These are phyloP conservation scores for Vachellia collinsii DNA, from an alignment of 306 rosid species.

Conservation along the genomic window DNA sequence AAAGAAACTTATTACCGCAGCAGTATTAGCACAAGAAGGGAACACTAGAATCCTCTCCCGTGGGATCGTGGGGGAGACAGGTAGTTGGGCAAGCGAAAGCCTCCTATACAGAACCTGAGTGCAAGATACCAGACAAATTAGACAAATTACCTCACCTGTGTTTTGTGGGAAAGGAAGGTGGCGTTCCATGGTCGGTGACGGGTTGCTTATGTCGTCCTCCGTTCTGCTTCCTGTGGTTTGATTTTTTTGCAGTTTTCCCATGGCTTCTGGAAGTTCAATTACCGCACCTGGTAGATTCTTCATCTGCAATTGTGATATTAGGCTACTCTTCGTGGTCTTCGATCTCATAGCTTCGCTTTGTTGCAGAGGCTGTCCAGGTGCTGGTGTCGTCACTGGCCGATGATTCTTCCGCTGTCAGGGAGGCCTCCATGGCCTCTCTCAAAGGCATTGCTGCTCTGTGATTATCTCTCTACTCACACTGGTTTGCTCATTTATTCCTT, in stretches of 20 bases:
- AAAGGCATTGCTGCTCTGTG: constrained; percentile 58
- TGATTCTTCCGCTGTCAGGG: constrained; percentile 60
- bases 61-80: background rate
- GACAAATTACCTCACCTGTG: background rate
- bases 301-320: constrained; percentile 12
- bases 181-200: constrained; percentile 14
- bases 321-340: constrained; percentile 27
- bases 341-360: background rate
- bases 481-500: background rate
- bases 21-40: too few relatives aligned
- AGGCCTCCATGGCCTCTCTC: constrained; percentile 64
- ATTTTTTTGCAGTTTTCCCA: constrained; percentile 30
- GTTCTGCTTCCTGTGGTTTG: background rate
- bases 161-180: background rate
- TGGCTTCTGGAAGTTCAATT: constrained; percentile 73
- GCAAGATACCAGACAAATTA: background rate
- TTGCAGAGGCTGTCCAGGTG: constrained; percentile 67
- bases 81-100: background rate
- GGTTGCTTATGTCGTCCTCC: constrained; percentile 13
- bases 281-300: constrained; percentile 71
- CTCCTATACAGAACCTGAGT: background rate
- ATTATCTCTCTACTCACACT: background rate
- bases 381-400: constrained; percentile 64
- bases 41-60: background rate
- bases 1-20: too few relatives aligned